Base-by-base conservation (phyloP, 2,329 filamentous ascomycete genomes). In the Elsinoe arachidis region DNA sequence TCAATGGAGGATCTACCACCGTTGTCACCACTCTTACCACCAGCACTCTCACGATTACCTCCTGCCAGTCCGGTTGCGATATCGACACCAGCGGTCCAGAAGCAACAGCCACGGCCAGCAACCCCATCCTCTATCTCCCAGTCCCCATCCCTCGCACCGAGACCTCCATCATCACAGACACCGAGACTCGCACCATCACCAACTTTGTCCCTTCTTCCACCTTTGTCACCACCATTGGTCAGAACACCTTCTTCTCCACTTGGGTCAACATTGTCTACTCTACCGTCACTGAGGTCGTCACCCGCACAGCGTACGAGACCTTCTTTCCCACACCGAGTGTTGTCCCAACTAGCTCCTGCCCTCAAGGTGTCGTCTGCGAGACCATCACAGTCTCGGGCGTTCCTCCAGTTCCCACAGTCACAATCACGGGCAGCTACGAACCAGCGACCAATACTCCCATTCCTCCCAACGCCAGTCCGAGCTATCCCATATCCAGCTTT, bases 141-240 rank as follows among this genome's bases (percentile, higher is more conserved):
- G 33, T 52, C 30, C 55, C 55, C 19, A 60, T 46, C 19, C 35
- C 59, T 15, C 53, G 41, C 33, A 59, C 51, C 15, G 39, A 51
- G 57, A 60, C 60, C 3, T 19, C 51, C n/a, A 52, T 59, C 41
- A 34, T 53, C 37, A 58, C 68, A 6, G 66, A 66, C 38, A 69
- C 67, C 14, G 63, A 69, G 23, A 71, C 68, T 11, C 66, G 56
- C 3, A 68, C 65, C n/a, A 64, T 66, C 49, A 70, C 68, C 47
- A 63, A 63, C 2, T 74, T 68, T 61, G 67, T 73, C 12, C 71
- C 71, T 35, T 69, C 66, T 65, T 70, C 67, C 5, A 71, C 70
- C 5, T 59, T 68, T 12, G 66, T 73, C 35, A 69, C 66, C 51
- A 63, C 66, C n/a, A 63, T 61, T 57, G 68, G 64, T 44, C 57